Percentiles rank a stretch among this genome's conserved stretches.
Conservation (phyloP, 2,329 filamentous ascomycete species). For the Ophiostoma himal-ulmi region DNA sequence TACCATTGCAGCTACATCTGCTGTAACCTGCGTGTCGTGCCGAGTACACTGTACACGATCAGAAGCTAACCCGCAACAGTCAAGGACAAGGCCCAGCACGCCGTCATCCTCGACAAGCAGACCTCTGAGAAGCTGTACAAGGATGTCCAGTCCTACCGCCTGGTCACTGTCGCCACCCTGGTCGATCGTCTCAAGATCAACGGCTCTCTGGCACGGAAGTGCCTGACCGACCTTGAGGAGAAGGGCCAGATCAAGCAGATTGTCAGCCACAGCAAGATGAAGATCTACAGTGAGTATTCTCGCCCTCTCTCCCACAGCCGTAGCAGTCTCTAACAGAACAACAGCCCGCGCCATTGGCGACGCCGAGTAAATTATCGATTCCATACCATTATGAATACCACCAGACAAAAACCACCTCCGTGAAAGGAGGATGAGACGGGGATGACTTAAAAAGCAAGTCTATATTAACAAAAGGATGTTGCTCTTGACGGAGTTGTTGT, state of each 20-base stretch:
- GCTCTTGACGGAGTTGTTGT: constrained; percentile 15
- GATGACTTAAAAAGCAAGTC: constrained; percentile 18
- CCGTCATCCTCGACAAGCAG: constrained; percentile 96
- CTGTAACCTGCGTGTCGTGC: background rate
- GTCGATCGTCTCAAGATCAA: constrained; percentile 99
- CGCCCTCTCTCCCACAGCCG: too few species aligned
- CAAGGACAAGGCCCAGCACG: constrained; percentile 99
- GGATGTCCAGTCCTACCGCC: constrained; percentile 99
- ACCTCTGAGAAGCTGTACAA: constrained; percentile 98
- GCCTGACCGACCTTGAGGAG: constrained; percentile 89
- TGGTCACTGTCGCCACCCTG: constrained; percentile 96
- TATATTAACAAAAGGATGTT: constrained; percentile 3
- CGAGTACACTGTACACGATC: background rate
- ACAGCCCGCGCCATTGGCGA: constrained; percentile 56
- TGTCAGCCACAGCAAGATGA: constrained; percentile 92
- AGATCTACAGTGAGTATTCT: constrained; percentile 79
- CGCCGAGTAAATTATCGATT: constrained; percentile 37
- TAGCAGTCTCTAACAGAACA: background rate
- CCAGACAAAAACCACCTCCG: constrained; percentile 21
- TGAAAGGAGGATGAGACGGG: constrained; percentile 22
- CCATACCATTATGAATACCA: constrained; percentile 22
- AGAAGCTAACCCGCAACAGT: constrained; percentile 42
- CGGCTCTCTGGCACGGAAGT: constrained; percentile 87
- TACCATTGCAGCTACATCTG: background rate
- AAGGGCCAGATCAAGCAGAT: constrained; percentile 98